Base-by-base conservation (phyloP, 164 flowering plant species). In the Chimonanthus praecox region DNA sequence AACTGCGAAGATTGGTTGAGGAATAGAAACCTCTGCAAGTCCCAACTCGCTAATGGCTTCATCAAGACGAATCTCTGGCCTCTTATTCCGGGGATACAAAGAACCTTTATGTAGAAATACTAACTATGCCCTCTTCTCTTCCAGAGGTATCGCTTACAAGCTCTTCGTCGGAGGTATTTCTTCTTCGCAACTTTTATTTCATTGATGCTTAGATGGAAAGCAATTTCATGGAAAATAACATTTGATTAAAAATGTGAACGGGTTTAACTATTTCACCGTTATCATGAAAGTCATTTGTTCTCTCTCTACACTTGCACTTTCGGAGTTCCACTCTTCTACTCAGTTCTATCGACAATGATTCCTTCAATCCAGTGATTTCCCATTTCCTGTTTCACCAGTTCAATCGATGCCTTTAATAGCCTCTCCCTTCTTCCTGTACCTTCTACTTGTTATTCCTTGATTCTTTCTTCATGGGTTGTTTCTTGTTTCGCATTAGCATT, bases 111-210 rank as follows among this genome's bases (percentile, higher is more conserved):
- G 60, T 11, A 54, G 10, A 2, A 13, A 54, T 54, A n/a, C 3
- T 10, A 10, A 11, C 16, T n/a, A 11, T 54, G 16, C 80, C 65
- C 84, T 84, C 68, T 73, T 83, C 50, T 81, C 44, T 67, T 72
- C 73, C 80, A 83, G 98, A 81, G 92, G 90, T 68, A 78, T 91
- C 68, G 85, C 85, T 70, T 86, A 86, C 9, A 93, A 86, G 83
- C 89, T 93, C 73, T 91, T 93, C 80, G 89, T 93, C 48, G 93
- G 91, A 83, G 98, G 97, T 91, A 78, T 48, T 13, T 66, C 43
- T 54, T 2, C 60, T 54, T n/a, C 11, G 5, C 3, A 11, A 13
- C 10, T n/a, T 11, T 54, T 54, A 13, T n/a, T 54, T 15, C 60
- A 10, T 54, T 54, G 33, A 33, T 33, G 33, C 33, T 33, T 33